Base-by-base conservation (phyloP, 1,139 yeast species). In the Geotrichum carabidarum region DNA sequence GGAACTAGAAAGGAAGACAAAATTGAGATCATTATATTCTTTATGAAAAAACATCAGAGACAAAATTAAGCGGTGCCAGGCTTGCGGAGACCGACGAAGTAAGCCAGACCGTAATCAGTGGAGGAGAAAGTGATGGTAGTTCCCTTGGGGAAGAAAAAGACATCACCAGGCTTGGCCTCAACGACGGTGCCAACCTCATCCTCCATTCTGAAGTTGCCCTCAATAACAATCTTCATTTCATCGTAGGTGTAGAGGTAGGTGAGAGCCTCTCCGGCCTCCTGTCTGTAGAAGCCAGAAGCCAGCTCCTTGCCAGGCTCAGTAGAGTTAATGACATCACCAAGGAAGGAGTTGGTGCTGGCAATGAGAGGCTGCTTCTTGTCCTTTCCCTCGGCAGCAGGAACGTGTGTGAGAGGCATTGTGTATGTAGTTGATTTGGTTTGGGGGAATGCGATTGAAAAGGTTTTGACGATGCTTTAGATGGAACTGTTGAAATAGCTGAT, bases 151-250 rank as follows among this genome's bases (percentile, higher is more conserved):
- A 83, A 82, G 76, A 78, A 82, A 64, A 83, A 77, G n/a, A 81
- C 84, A 63, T 83, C 89, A 57, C 86, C 86, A 55, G 84, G 84
- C 58, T 75, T 70, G 55, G 77, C 84, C 54, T 73, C 74, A 50
- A 79, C 83, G 60, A 77, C 76, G 66, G 74, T 73, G 14, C 87
- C 87, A 51, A 80, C 75, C 70, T 81, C 87, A 63, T 83, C 89
- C 53, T 80, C 65, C 61, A 83, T 74, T 55, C 73, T 73, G 74
- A 80, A 81, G 64, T 80, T 82, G 59, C 88, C 88, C 66, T 82
- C 86, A 61, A 83, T 72, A 65, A 82, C 77, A 63, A 83, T 75
- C 71, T 83, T 83, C 85, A 81, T 82, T 72, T 83, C 89, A 65
- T 83, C 88, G 69, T 82, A 83, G 65, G 73, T 73, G 70, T 83